phyloP scores from a whole-genome alignment of 257 asterid species.

The Nicotiana attenuata region DNA sequence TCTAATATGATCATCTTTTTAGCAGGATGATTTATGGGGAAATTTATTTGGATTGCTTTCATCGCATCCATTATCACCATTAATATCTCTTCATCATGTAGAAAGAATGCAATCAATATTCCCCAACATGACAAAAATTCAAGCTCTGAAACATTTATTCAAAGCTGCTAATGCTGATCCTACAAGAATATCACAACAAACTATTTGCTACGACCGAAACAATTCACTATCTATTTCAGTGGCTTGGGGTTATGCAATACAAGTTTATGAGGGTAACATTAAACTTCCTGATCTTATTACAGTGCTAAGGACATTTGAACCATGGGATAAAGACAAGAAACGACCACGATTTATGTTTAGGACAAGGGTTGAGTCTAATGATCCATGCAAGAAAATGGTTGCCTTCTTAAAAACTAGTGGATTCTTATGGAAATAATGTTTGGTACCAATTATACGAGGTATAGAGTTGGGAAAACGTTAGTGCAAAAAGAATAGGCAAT shows the following conservation, averaged over 20 bases:
- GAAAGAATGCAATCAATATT: slow-evolving; percentile 67
- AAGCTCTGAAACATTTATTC: slow-evolving; percentile 56
- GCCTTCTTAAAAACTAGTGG: slow-evolving; percentile 38
- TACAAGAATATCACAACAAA: slow-evolving; percentile 64
- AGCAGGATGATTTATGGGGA: slow-evolving; percentile 71
- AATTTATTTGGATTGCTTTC: slow-evolving; percentile 64
- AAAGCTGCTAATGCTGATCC: slow-evolving; percentile 51
- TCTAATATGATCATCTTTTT: not conserved
- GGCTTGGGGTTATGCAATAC: slow-evolving; percentile 78
- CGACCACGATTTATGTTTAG: slow-evolving; percentile 54
- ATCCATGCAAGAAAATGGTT: slow-evolving; percentile 56
- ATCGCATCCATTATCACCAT: slow-evolving; percentile 64
- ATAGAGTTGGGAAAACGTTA: slow-evolving; percentile 20
- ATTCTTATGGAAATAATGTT: slow-evolving; percentile 25
- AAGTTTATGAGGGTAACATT: slow-evolving; percentile 51
- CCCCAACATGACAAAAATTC: slow-evolving; percentile 51
- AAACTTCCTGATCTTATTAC: slow-evolving; percentile 43
- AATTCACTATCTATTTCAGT: slow-evolving; percentile 54
- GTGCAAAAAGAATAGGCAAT: slow-evolving; percentile 37
- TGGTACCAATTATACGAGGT: slow-evolving; percentile 43
- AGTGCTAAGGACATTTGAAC: slow-evolving; percentile 35
- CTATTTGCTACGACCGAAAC: slow-evolving; percentile 55
- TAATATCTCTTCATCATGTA: slow-evolving; percentile 72
- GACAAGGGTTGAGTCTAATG: slow-evolving; percentile 44
- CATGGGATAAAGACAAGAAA: slow-evolving; percentile 59